These are phyloP conservation scores for Xylariaceae sp. DNA, from an alignment of 2,329 filamentous ascomycete species.

Conservation along the genomic window DNA sequence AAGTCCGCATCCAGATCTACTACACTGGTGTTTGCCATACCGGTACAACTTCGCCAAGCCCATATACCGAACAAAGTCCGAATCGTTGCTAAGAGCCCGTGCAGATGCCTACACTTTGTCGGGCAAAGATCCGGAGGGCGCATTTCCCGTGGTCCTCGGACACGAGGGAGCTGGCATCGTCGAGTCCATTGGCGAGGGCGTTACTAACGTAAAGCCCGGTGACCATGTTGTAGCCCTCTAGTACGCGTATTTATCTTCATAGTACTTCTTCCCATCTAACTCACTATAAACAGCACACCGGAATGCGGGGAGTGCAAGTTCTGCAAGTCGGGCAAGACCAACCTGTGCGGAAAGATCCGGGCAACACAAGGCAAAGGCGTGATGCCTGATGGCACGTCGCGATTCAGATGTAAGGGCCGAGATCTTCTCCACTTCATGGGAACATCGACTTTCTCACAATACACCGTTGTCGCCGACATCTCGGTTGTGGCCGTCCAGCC, in stretches of 20 bases:
- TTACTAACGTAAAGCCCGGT: conserved; percentile 88
- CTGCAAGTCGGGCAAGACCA: conserved; percentile 99
- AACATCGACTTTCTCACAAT: conserved; percentile 97
- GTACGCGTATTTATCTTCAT: conserved; percentile 40
- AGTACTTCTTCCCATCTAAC: conserved; percentile 17
- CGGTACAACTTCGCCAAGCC: conserved; percentile 49
- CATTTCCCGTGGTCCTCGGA: conserved; percentile 82
- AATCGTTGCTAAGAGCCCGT: conserved; percentile 20
- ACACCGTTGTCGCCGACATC: conserved; percentile 97
- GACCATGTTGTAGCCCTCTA: conserved; percentile 90
- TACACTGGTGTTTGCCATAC: conserved; percentile 99
- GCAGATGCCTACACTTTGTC: conserved; percentile 89
- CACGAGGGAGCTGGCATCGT: conserved; percentile 91
- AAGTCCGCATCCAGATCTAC: conserved; percentile 95
- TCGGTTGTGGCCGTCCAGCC: conserved; percentile 90
- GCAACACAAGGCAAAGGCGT: conserved; percentile 92
- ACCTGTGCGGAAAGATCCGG: conserved; percentile 98
- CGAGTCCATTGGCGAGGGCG: conserved; percentile 89
- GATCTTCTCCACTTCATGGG: conserved; percentile 99
- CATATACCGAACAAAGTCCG: conserved; percentile 32
- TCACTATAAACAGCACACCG: conserved; percentile 63
- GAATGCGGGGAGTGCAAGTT: conserved; percentile 99
- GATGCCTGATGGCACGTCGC: conserved; percentile 94
- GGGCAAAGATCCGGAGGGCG: conserved; percentile 95
- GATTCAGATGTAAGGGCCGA: conserved; percentile 93